phyloP scores from a whole-genome alignment of 176 grass and related monocot species.

The Paspalum notatum region DNA sequence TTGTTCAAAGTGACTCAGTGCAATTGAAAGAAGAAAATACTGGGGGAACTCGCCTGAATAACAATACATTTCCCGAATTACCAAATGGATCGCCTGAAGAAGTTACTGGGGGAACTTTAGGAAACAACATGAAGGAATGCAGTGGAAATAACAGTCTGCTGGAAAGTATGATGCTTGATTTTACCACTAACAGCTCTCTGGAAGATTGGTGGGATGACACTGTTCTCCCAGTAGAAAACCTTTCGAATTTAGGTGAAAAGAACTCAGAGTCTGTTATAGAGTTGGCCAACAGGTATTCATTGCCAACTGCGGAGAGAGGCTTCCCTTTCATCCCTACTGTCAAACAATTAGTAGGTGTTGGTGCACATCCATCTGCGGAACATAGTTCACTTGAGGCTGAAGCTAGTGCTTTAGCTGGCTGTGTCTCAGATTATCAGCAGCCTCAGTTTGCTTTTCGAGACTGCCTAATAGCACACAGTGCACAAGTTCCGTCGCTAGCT shows the following conservation, averaged over 20 bases:
- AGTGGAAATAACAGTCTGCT: conserved; percentile 52
- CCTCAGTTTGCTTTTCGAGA: conserved; percentile 38
- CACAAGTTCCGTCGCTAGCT: conserved; percentile 39
- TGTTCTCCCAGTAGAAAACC: conserved; percentile 44
- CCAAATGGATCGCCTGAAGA: conserved; percentile 37
- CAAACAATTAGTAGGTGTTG: conserved; percentile 58
- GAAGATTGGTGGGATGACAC: conserved; percentile 74
- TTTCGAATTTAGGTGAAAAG: conserved; percentile 51
- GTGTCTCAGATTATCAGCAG: conserved; percentile 43
- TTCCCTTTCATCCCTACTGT: conserved; percentile 52
- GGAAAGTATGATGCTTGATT: conserved; percentile 58
- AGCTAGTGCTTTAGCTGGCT: conserved; percentile 21
- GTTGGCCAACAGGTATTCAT: conserved; percentile 26
- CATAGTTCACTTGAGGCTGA: conserved; percentile 19
- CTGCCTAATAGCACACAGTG: conserved; percentile 35
- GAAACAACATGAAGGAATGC: conserved; percentile 23
- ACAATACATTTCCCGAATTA: conserved; percentile 33
- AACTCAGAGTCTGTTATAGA: conserved; percentile 40
- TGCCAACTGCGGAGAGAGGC: conserved; percentile 35
- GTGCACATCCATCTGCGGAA: neutral
- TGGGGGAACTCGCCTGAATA: no score
- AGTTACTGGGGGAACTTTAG: conserved; percentile 17
- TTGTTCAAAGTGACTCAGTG: conserved; percentile 27
- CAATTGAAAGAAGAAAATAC: no score
- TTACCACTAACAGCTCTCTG: conserved; percentile 32